A percentile compares a stretch with the other conserved stretches of the same genome.
These are phyloP conservation scores for Fusarium buxicola DNA, from an alignment of 2,329 filamentous ascomycete genomes.

Conservation along the genomic window DNA sequence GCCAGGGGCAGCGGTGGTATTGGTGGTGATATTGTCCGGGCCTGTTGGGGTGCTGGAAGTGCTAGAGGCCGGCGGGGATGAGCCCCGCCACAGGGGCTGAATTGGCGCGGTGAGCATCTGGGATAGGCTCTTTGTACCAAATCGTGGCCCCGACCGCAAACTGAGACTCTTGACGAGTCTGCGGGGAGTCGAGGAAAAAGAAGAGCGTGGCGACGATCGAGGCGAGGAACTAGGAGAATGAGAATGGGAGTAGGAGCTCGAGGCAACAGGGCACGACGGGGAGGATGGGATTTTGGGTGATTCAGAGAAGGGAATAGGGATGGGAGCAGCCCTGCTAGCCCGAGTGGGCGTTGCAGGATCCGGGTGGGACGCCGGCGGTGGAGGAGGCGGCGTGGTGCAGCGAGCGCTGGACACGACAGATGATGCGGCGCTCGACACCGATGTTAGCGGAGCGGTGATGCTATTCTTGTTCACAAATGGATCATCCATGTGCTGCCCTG, in stretches of 20 bases:
- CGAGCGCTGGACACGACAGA: constrained; percentile 42
- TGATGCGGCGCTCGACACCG: constrained; percentile 35
- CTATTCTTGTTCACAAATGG: constrained; percentile 44
- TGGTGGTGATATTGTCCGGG: constrained; percentile 31
- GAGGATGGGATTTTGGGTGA: constrained; percentile 30
- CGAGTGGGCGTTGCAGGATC: constrained; percentile 32
- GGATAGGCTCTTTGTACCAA: constrained; percentile 42
- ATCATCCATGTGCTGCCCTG: constrained; percentile 31
- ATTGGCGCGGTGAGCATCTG: constrained; percentile 43
- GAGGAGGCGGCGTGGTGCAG: constrained; percentile 38
- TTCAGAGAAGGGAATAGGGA: constrained; percentile 27
- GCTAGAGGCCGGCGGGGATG: constrained; percentile 26
- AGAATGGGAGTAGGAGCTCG: constrained; percentile 12
- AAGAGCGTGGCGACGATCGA: constrained; percentile 40
- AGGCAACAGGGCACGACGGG: constrained; percentile 27
- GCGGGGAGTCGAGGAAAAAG: constrained; percentile 40
- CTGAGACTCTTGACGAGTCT: constrained; percentile 47
- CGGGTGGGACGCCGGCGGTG: constrained; percentile 31
- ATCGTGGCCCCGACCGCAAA: constrained; percentile 42
- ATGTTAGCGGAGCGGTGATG: constrained; percentile 39
- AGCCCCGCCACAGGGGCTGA: constrained; percentile 44
- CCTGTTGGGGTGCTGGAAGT: constrained; percentile 31
- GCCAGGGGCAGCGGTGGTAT: constrained; percentile 23
- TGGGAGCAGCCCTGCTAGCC: constrained; percentile 28
- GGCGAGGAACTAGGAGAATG: constrained; percentile 26